Evolutionary conservation across 2,329 filamentous ascomycete species (phyloP), one percentile per base, ranked within the genome.

Genomic region (Claviceps maximensis): DNA sequence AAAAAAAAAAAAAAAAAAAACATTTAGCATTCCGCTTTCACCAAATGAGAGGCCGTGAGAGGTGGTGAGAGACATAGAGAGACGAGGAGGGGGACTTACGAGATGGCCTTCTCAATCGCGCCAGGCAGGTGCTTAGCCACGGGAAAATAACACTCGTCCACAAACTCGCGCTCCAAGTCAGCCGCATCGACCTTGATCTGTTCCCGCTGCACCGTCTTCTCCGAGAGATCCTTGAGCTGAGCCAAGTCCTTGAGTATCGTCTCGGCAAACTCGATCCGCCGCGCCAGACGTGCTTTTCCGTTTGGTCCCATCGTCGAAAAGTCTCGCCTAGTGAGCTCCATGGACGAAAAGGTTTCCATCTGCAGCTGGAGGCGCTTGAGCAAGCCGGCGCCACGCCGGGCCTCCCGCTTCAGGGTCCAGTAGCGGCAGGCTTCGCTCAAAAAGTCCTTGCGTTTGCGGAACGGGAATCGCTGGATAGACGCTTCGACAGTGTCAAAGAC

Each of bases 401-500:
- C 87, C 67, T 98, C 93, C 53, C 93, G 82, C 71, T 98, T 98
- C 57, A 98, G 70, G 0, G 93, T 97, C 93, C 93, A 98, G 69
- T 97, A 98, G 60, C 89, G 89, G 71, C 91, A 97, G 2, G 87
- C 87, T 67, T 96, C 91, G 54, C 89, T 85, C 2, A 94, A 84
- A 66, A 89, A 98, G 56, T 96, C 90, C 64, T 94, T 95, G 51
- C 89, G 82, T 65, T 93, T 94, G 31, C 86, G 82, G 54, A 82
- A 72, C 38, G 81, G 80, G 65, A 97, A 97, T 48, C 88, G 83
- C 57, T 84, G 80, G 36, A 98, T 76, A 0, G 90, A 87, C 46
- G 81, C 80, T 60, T 95, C 87, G 23, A 98, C 89, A 29, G 85
- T 83, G 58, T 91, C 86, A 56, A 89, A 89, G 3, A 97, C 86